Base-by-base conservation (phyloP, 2,329 filamentous ascomycete genomes). In the Monosporascus sp. region DNA sequence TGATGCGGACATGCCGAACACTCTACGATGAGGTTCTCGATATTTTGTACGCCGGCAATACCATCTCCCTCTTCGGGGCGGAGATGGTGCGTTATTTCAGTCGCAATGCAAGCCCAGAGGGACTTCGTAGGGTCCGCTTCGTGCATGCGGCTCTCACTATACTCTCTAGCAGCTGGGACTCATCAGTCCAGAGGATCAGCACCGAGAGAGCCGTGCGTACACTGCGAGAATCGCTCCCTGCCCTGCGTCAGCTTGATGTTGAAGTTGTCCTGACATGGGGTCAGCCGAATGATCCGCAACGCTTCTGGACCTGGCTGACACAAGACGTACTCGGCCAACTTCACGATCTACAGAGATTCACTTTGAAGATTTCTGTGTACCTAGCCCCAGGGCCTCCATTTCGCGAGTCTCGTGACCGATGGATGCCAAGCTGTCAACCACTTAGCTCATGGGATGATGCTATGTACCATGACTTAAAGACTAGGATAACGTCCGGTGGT, bases 21-120 rank as follows among this genome's bases (percentile, higher is more conserved):
- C 48, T 60, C 3, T 61, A 61, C 17, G 47, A 8, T 17, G 59
- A 61, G 8, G 24, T 52, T 3, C 48, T 61, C 9, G 52, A 55
- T 14, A 24, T 57, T 8, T 47, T 61, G 25, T 61, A 60, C 24
- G 54, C 49, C 3, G 36, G 52, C 7, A 55, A 55, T 25, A 61
- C 59, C 9, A 48, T 60, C 31, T 59, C 55, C n/a, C 49, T 61
- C 15, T 53, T 59, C 44, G 55, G 59, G 18, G 50, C 49, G 5
- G 52, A 60, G 18, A 58, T 61, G 22, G 55, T 54, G 44, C 57
- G 47, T 2, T 59, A 55, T 34, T 61, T 61, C 27, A 49, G 51
- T 37, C 57, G 57, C 6, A 60, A 60, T 18, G 55, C 55, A 45
- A 61, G 59, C 11, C 59, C 55, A 2, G 59, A 61, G 44, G 59